Evolutionary conservation across 495 filamentous ascomycete genomes (phyloP).

Genomic region (Tuber umbilicatum): DNA sequence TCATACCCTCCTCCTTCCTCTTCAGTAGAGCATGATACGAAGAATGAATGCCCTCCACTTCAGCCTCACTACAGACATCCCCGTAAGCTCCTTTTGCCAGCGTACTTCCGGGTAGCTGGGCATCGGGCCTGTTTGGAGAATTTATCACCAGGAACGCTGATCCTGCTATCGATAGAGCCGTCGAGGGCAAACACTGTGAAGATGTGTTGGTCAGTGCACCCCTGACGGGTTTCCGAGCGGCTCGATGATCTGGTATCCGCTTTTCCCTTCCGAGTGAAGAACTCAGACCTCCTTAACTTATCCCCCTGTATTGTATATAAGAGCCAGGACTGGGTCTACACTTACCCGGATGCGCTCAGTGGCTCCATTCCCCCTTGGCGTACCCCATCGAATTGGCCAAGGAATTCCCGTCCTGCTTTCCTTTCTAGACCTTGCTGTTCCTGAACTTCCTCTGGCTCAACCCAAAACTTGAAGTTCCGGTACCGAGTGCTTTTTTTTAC

Average conservation of each 20-base stretch:
- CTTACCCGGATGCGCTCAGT: constrained; percentile 14
- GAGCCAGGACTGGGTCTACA: constrained; percentile 6
- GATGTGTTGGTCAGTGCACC: background rate
- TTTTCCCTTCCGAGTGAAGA: background rate
- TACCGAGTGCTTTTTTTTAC: background rate
- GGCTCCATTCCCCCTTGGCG: constrained; percentile 14
- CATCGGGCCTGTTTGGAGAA: background rate
- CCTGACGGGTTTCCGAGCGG: constrained; percentile 7
- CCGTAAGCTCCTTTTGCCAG: background rate
- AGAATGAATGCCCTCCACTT: background rate
- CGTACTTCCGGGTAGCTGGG: background rate
- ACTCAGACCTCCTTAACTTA: background rate
- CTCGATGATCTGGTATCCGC: constrained; percentile 22
- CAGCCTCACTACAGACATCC: background rate
- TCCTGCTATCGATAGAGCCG: background rate
- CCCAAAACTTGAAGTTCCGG: background rate
- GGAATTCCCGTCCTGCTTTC: constrained; percentile 8
- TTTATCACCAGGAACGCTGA: background rate
- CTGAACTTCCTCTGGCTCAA: constrained; percentile 5
- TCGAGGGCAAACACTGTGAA: background rate
- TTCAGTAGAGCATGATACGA: background rate
- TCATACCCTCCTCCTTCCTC: background rate
- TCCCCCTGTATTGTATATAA: background rate
- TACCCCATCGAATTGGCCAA: constrained; percentile 15
- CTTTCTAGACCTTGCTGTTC: constrained; percentile 14